Evolutionary conservation across 495 filamentous ascomycete genomes (phyloP).

Genomic region (Xylaria bambusicola): DNA sequence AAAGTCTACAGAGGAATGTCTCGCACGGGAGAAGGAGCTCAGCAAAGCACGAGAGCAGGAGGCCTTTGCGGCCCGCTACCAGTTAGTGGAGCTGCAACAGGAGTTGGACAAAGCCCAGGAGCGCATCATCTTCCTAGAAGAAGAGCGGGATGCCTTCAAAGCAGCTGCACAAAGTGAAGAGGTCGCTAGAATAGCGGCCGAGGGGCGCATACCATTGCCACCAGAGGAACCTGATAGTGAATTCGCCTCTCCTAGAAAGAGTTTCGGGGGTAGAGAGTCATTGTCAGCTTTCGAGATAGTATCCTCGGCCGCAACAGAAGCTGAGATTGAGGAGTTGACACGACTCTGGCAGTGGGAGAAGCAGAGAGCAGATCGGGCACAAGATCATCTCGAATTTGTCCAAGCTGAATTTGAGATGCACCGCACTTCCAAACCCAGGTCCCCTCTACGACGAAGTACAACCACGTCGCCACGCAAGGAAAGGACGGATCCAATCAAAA

Average conservation of each 20-base stretch:
- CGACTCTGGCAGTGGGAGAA: conserved; percentile 67
- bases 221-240: conserved; percentile 44
- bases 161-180: conserved; percentile 59
- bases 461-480: conserved; percentile 29
- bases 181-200: conserved; percentile 61
- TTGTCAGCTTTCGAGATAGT: conserved; percentile 42
- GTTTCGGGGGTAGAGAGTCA: conserved; percentile 29
- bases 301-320: conserved; percentile 46
- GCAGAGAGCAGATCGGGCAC: conserved; percentile 63
- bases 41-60: conserved; percentile 67
- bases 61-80: conserved; percentile 71
- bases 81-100: conserved; percentile 71
- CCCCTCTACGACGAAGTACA: conserved; percentile 22
- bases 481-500: conserved; percentile 28
- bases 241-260: conserved; percentile 48
- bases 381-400: conserved; percentile 79
- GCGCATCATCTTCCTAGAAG: conserved; percentile 64
- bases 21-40: conserved; percentile 50
- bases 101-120: conserved; percentile 67
- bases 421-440: conserved; percentile 51
- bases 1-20: conserved; percentile 40
- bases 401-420: conserved; percentile 77
- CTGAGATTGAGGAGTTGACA: conserved; percentile 59
- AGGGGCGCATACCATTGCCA: conserved; percentile 64
- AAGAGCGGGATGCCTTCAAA: conserved; percentile 68